phyloP scores from a whole-genome alignment of 2,329 filamentous ascomycete species.

The Colletotrichum truncatum region DNA sequence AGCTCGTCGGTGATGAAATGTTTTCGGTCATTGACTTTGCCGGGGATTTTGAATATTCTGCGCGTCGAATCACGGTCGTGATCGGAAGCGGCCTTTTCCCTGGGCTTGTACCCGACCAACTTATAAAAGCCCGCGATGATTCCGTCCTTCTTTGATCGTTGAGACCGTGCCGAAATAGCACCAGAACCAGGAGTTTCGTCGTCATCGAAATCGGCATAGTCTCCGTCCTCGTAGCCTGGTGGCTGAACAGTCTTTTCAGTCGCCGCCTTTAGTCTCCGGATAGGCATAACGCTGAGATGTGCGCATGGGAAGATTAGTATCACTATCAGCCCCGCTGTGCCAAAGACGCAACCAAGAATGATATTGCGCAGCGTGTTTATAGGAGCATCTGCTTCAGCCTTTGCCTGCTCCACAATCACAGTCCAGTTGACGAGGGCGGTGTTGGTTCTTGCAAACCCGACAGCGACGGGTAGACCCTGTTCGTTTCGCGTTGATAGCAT shows the following conservation, averaged over 20 bases:
- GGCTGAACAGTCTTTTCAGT: slow-evolving; percentile 79
- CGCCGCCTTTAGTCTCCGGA: slow-evolving; percentile 77
- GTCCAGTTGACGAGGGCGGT: slow-evolving; percentile 82
- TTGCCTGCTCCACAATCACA: slow-evolving; percentile 80
- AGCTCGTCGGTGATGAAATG: slow-evolving; percentile 84
- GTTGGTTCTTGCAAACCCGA: slow-evolving; percentile 80
- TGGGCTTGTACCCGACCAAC: slow-evolving; percentile 33
- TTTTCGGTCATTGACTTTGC: slow-evolving; percentile 79
- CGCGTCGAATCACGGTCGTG: slow-evolving; percentile 51
- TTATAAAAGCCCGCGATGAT: slow-evolving; percentile 27
- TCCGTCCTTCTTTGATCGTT: slow-evolving; percentile 52
- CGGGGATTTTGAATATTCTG: slow-evolving; percentile 82
- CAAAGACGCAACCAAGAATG: slow-evolving; percentile 85
- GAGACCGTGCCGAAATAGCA: slow-evolving; percentile 44
- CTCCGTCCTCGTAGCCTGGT: slow-evolving; percentile 62
- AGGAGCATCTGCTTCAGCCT: slow-evolving; percentile 78
- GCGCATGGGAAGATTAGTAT: slow-evolving; percentile 81
- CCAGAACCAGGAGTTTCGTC: slow-evolving; percentile 51
- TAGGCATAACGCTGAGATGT: slow-evolving; percentile 83
- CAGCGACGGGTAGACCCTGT: slow-evolving; percentile 72
- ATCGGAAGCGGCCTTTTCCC: slow-evolving; percentile 36
- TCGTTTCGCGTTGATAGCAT: slow-evolving; percentile 78
- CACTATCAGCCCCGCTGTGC: slow-evolving; percentile 77
- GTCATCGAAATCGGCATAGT: slow-evolving; percentile 55
- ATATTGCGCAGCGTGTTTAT: slow-evolving; percentile 81